These are phyloP conservation scores for Raddia distichophylla DNA, from an alignment of 176 grass and related monocot species.

Conservation along the genomic window DNA sequence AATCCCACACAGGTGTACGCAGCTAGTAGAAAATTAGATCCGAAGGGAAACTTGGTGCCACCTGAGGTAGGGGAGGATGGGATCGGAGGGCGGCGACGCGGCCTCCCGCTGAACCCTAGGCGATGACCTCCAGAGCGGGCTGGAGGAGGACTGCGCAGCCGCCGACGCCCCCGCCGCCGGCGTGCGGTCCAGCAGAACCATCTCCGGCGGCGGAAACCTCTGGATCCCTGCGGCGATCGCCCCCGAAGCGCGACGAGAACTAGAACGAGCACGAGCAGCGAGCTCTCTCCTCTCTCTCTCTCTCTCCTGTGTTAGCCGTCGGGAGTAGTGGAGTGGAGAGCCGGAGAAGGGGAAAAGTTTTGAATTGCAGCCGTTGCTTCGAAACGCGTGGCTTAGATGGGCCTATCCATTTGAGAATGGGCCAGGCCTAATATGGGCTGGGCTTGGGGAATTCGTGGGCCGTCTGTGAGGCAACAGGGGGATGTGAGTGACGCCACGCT, in stretches of 20 bases:
- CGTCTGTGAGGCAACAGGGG: neutral
- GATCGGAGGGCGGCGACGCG: slow-evolving; percentile 50
- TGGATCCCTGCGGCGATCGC: neutral
- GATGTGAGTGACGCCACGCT: neutral
- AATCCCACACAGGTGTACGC: neutral
- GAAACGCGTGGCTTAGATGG: neutral
- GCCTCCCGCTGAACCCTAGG: slow-evolving; percentile 36
- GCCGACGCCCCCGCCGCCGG: neutral
- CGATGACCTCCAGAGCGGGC: slow-evolving; percentile 33
- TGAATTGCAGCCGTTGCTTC: slow-evolving; percentile 2
- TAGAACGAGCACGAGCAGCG: slow-evolving; percentile 20
- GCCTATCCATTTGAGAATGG: neutral
- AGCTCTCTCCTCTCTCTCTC: neutral
- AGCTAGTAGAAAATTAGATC: neutral
- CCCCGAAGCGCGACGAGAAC: neutral
- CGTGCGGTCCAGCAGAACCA: slow-evolving; percentile 50
- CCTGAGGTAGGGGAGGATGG: slow-evolving; percentile 77
- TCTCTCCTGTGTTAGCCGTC: neutral
- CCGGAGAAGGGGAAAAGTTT: slow-evolving; percentile 2
- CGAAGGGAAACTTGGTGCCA: slow-evolving; percentile 9
- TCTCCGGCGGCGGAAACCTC: neutral
- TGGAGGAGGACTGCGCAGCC: neutral
- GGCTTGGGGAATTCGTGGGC: neutral
- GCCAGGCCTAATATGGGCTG: neutral
- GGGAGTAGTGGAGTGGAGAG: neutral